Percentiles rank a stretch among this genome's conserved stretches.
phyloP scores from a whole-genome alignment of 352 stramenopile genomes.

The Phytopythium ostracodes region DNA sequence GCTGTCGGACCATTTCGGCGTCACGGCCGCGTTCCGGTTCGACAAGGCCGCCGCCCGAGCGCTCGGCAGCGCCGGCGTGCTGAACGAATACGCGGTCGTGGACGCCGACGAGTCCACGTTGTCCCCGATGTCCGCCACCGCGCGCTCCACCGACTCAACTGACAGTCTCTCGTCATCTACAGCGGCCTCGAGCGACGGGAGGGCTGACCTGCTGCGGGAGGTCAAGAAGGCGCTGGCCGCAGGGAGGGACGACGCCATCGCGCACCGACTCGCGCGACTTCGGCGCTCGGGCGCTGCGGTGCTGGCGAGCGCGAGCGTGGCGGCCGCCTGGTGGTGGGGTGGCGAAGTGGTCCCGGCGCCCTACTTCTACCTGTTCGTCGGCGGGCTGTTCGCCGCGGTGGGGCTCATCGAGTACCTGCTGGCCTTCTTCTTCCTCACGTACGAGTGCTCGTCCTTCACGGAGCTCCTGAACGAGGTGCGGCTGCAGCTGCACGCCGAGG shows the following conservation, averaged over 20 bases:
- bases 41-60: conserved; percentile 10
- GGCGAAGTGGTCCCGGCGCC: conserved; percentile 26
- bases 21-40: conserved; percentile 66
- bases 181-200: conserved; percentile 31
- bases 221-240: conserved; percentile 35
- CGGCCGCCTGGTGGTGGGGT: conserved; percentile 16
- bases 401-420: conserved; percentile 62
- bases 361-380: conserved; percentile 26
- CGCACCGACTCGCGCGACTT: conserved; percentile 32
- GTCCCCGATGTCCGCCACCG: conserved; percentile 8
- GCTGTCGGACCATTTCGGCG: conserved; percentile 77
- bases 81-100: conserved; percentile 24
- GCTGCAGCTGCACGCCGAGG: conserved; percentile 44
- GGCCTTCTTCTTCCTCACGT: conserved; percentile 75
- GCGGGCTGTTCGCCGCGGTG: conserved; percentile 30
- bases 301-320: conserved; percentile 24
- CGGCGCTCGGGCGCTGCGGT: conserved; percentile 30
- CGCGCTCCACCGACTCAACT: neutral
- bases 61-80: conserved; percentile 26
- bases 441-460: conserved; percentile 80
- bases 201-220: conserved; percentile 35
- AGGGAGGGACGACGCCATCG: conserved; percentile 37
- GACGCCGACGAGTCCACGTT: conserved; percentile 14
- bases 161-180: conserved; percentile 1
- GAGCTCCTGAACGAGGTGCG: conserved; percentile 68